Evolutionary conservation across 768 basidiomycete species (phyloP).

Genomic region (Boletus rubescentipes): DNA sequence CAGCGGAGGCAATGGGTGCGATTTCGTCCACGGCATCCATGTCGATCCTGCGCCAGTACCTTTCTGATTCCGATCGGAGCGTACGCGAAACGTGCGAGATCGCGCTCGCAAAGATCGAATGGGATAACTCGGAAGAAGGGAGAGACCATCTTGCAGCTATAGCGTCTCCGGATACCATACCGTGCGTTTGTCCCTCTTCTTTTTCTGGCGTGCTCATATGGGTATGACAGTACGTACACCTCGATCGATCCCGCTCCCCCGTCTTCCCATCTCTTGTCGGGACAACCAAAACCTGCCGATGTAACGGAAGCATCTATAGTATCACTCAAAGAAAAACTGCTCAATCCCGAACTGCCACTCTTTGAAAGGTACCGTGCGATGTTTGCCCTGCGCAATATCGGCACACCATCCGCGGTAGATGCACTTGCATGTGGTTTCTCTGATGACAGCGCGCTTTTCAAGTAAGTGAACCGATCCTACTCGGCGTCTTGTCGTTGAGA

Average conservation of each 20-base stretch:
- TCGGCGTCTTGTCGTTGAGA: not conserved
- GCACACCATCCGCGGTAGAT: constrained; percentile 78
- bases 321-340: constrained; percentile 57
- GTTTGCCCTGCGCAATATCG: constrained; percentile 96
- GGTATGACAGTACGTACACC: constrained; percentile 56
- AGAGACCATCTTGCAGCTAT: constrained; percentile 40
- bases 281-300: constrained; percentile 52
- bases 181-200: constrained; percentile 30
- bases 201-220: not conserved
- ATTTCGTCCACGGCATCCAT: constrained; percentile 71
- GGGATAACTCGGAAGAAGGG: constrained; percentile 81
- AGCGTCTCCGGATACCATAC: constrained; percentile 33
- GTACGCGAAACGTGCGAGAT: constrained; percentile 98
- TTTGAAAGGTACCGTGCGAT: constrained; percentile 97
- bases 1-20: constrained; percentile 98
- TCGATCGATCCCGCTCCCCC: constrained; percentile 92
- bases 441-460: constrained; percentile 90
- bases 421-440: constrained; percentile 89
- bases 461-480: constrained; percentile 49
- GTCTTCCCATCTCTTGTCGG: constrained; percentile 58
- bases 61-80: constrained; percentile 66
- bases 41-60: constrained; percentile 67
- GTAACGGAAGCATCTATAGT: constrained; percentile 48
- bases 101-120: constrained; percentile 91
- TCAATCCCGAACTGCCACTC: constrained; percentile 66